Evolutionary conservation across 805 yeast species (phyloP).

Genomic region (Ogataea trehaloabstinens): DNA sequence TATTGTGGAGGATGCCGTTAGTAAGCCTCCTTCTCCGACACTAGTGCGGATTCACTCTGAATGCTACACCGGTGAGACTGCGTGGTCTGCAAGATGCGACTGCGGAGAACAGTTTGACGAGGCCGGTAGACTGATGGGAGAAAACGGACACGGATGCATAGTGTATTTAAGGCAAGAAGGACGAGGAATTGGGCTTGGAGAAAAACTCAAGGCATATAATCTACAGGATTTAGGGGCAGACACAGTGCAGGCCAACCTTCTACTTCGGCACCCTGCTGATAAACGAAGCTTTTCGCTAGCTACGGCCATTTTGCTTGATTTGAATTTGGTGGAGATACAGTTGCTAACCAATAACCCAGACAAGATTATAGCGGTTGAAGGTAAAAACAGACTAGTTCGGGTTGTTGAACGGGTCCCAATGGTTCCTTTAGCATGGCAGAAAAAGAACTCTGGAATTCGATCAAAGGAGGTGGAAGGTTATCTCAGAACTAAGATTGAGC

Average conservation of each 20-base stretch:
- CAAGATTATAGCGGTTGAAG: constrained; percentile 92
- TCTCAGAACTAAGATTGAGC: constrained; percentile 86
- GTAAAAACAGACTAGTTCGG: constrained; percentile 66
- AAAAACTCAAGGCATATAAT: constrained; percentile 93
- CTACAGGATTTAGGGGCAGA: constrained; percentile 98
- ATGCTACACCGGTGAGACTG: constrained; percentile 98
- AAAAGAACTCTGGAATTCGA: constrained; percentile 58
- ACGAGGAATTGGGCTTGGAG: constrained; percentile 98
- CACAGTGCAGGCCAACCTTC: constrained; percentile 91
- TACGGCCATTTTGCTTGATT: constrained; percentile 84
- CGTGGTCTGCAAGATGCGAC: constrained; percentile 98
- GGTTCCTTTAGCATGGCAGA: constrained; percentile 93
- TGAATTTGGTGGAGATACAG: constrained; percentile 69
- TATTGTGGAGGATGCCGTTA: constrained; percentile 29
- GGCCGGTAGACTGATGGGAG: constrained; percentile 92
- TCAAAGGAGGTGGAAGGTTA: constrained; percentile 90
- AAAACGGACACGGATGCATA: constrained; percentile 85
- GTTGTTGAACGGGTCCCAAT: constrained; percentile 92
- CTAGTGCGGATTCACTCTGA: constrained; percentile 92
- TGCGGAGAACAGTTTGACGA: constrained; percentile 99
- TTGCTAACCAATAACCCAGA: constrained; percentile 94
- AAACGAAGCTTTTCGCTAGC: constrained; percentile 93
- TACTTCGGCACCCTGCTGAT: constrained; percentile 96
- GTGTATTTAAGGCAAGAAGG: constrained; percentile 98
- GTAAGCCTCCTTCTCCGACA: constrained; percentile 39